Base-by-base conservation (phyloP, 148 eudicot genomes). In the Mesembryanthemum crystallinum region DNA sequence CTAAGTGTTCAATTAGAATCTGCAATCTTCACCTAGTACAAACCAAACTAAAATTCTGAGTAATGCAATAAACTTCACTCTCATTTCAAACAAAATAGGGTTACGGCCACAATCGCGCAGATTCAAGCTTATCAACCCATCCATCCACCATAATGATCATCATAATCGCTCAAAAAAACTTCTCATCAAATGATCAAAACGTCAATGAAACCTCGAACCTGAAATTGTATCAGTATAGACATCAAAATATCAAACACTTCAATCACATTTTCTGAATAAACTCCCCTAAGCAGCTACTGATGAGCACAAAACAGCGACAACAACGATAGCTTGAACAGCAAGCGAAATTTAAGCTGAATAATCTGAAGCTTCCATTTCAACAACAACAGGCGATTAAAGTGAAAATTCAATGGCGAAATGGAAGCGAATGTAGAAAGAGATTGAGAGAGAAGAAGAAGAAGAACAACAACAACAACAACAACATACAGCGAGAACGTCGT, bases 401-500 rank as follows among this genome's bases (percentile, higher is more conserved):
- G 43, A 13, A 33, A 55, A 68, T 9, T 47, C 62, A 3, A 9
- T 18, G 0, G 3, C 8, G 43, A 45, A 71, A n/a, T 1, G 1
- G 55, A 45, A 8, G 49, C 49, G 14, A 10, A 45, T 45, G 9
- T 12, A 8, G 11, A 45, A n/a, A n/a, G 14, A 45, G 14, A 45
- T 13, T 45, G 43, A 64, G 37, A 21, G 63, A 61, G 72, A 77
- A 72, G 61, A 64, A 72, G 71, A 67, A 62, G 51, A 51, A n/a
- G n/a, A n/a, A n/a, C n/a, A n/a, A n/a, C n/a, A n/a, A n/a, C n/a
- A n/a, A n/a, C n/a, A n/a, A n/a, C n/a, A n/a, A n/a, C n/a, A n/a
- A 27, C 28, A 14, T 82, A 85, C 88, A 57, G 85, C 75, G 55
- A 85, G 83, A 33, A 83, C 68, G 33, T 86, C 83, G 73, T 86